A percentile compares a stretch with the other conserved stretches of the same genome.
These are phyloP conservation scores for Termitomyces sp. DNA, from an alignment of 768 basidiomycete species.

Conservation along the genomic window DNA sequence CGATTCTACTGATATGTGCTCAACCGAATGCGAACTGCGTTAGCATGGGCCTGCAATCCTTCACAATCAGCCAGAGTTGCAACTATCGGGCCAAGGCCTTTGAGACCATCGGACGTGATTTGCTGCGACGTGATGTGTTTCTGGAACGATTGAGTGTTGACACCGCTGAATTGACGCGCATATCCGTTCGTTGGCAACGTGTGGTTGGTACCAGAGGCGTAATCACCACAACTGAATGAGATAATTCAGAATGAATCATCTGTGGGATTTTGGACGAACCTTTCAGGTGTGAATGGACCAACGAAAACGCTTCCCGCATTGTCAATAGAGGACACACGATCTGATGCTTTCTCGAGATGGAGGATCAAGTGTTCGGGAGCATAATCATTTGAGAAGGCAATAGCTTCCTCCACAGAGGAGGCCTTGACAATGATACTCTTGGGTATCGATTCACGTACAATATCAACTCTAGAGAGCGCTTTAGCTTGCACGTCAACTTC, in stretches of 20 bases:
- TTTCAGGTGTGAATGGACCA: constrained; percentile 92
- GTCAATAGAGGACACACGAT: constrained; percentile 58
- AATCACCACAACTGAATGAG: constrained; percentile 83
- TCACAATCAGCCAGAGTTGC: constrained; percentile 91
- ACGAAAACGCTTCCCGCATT: constrained; percentile 98
- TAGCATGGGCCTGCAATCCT: constrained; percentile 91
- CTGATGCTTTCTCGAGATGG: constrained; percentile 71
- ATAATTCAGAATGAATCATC: constrained; percentile 2
- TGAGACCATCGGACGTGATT: constrained; percentile 73
- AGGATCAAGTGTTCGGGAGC: constrained; percentile 97
- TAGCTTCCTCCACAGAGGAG: constrained; percentile 62
- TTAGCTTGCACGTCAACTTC: constrained; percentile 86
- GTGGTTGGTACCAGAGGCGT: constrained; percentile 98
- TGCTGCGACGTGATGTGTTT: constrained; percentile 99
- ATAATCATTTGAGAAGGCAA: constrained; percentile 93
- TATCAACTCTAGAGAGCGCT: constrained; percentile 82
- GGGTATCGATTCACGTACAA: constrained; percentile 81
- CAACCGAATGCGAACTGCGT: constrained; percentile 88
- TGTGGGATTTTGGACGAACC: constrained; percentile 38
- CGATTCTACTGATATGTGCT: constrained; percentile 4
- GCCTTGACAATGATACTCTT: constrained; percentile 88
- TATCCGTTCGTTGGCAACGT: constrained; percentile 96
- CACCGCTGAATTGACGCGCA: constrained; percentile 96
- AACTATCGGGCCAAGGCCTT: constrained; percentile 79
- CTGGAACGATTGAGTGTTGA: constrained; percentile 96